A percentile compares a stretch with the other conserved stretches of the same genome.
Conservation (phyloP, 2,329 filamentous ascomycete species). For the Penicillium olsonii region DNA sequence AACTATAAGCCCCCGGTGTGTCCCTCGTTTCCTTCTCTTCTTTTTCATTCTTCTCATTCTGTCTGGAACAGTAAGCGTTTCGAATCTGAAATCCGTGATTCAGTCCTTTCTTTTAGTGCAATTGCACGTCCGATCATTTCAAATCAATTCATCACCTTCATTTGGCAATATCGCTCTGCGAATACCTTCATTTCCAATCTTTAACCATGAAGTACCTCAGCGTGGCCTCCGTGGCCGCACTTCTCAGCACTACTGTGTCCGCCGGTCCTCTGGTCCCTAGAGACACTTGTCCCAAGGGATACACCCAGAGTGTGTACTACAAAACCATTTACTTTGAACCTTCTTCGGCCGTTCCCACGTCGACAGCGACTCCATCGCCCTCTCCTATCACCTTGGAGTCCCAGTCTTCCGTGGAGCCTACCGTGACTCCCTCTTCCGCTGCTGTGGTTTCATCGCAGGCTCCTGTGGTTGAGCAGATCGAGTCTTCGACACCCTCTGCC, state of each 20-base stretch:
- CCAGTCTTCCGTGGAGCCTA: constrained; percentile 9
- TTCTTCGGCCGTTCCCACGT: constrained; percentile 9
- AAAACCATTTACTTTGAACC: constrained; percentile 27
- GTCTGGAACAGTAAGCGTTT: constrained; percentile 26
- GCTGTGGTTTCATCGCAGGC: constrained; percentile 2
- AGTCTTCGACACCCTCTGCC: constrained; percentile 5
- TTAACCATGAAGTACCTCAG: constrained; percentile 29
- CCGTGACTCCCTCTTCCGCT: constrained; percentile 10
- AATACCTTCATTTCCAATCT: constrained; percentile 2
- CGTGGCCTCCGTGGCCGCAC: constrained; percentile 25
- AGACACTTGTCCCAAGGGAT: constrained; percentile 29
- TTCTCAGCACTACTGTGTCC: constrained; percentile 29
- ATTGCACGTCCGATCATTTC: constrained; percentile 22
- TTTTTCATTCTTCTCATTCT: constrained; percentile 13
- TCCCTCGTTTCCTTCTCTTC: constrained; percentile 5
- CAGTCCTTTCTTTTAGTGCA: constrained; percentile 31
- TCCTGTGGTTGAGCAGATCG: background rate
- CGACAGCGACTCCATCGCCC: constrained; percentile 15
- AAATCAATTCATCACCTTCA: constrained; percentile 3
- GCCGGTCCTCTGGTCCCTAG: constrained; percentile 21
- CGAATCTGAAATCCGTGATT: constrained; percentile 28
- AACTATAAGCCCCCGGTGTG: background rate
- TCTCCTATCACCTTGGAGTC: constrained; percentile 5
- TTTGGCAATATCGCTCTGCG: background rate
- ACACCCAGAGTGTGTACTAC: constrained; percentile 29